Conservation (phyloP, 768 basidiomycete genomes). For the Mycena alexandri region DNA sequence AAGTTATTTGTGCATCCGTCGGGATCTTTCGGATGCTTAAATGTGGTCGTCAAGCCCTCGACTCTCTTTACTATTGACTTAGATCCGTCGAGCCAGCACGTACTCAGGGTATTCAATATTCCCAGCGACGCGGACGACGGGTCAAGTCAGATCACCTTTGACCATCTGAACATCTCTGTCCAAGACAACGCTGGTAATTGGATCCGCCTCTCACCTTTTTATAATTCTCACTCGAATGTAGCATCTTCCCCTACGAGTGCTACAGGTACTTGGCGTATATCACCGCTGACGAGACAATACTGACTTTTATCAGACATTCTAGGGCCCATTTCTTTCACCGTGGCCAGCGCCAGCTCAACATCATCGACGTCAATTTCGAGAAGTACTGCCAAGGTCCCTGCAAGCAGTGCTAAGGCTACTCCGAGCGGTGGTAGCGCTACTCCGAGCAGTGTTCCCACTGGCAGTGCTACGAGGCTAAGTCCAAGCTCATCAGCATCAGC, state of each 20-base stretch:
- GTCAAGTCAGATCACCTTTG: slow-evolving; percentile 43
- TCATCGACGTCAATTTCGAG: slow-evolving; percentile 1
- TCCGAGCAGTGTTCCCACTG: slow-evolving; percentile 7
- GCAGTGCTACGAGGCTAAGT: background rate
- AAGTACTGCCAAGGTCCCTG: background rate
- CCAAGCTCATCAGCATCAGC: slow-evolving; percentile 6
- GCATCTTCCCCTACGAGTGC: background rate
- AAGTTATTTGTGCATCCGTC: slow-evolving; percentile 14
- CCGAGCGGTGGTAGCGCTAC: background rate
- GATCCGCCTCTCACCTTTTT: background rate
- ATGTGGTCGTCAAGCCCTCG: slow-evolving; percentile 31
- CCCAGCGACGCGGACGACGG: slow-evolving; percentile 34
- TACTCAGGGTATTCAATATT: slow-evolving; percentile 44
- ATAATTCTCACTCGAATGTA: slow-evolving; percentile 13
- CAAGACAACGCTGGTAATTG: slow-evolving; percentile 28
- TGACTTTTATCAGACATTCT: slow-evolving; percentile 4
- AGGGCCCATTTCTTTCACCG: too few relatives aligned
- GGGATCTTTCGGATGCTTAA: background rate
- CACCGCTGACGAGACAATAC: slow-evolving; percentile 9
- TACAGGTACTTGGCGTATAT: slow-evolving; percentile 13
- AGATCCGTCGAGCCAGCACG: slow-evolving; percentile 42
- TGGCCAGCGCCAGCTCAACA: slow-evolving; percentile 2
- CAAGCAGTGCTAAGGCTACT: background rate
- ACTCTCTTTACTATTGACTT: slow-evolving; percentile 45
- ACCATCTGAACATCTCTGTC: slow-evolving; percentile 39